phyloP scores from a whole-genome alignment of 345 rosid genomes.

The Microcos paniculata region DNA sequence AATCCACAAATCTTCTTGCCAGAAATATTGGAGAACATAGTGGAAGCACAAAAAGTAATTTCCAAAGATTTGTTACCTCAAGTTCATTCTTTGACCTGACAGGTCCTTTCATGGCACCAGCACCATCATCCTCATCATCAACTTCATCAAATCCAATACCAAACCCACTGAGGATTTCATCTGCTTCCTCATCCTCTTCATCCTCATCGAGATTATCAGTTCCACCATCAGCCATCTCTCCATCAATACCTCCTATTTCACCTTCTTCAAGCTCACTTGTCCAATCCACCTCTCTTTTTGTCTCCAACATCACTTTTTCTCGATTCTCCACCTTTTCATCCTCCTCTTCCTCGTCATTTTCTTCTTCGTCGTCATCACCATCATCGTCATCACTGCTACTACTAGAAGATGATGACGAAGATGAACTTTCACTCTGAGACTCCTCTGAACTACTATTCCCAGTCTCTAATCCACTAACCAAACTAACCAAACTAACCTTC shows the following conservation, averaged over 20 bases:
- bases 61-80: slow-evolving; percentile 40
- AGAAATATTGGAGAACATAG: background rate
- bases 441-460: slow-evolving; percentile 29
- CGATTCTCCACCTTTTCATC: slow-evolving; percentile 28
- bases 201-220: slow-evolving; percentile 23
- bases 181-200: slow-evolving; percentile 35
- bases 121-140: slow-evolving; percentile 46
- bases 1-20: background rate
- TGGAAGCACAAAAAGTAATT: slow-evolving; percentile 3
- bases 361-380: too few relatives aligned
- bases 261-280: slow-evolving; percentile 40
- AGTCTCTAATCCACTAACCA: slow-evolving; percentile 26
- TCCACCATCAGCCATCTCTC: slow-evolving; percentile 18
- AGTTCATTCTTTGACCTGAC: slow-evolving; percentile 84
- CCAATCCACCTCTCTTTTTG: slow-evolving; percentile 23
- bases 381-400: slow-evolving; percentile 28
- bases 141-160: slow-evolving; percentile 42
- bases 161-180: slow-evolving; percentile 50
- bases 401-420: slow-evolving; percentile 40
- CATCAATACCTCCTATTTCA: slow-evolving; percentile 36
- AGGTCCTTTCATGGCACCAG: slow-evolving; percentile 44
- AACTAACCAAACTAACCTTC: slow-evolving; percentile 43
- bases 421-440: slow-evolving; percentile 44
- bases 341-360: slow-evolving; percentile 2
- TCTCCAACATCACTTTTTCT: slow-evolving; percentile 21